Conservation (phyloP, 2,329 filamentous ascomycete genomes). For the Monosporascus cannonballus region DNA sequence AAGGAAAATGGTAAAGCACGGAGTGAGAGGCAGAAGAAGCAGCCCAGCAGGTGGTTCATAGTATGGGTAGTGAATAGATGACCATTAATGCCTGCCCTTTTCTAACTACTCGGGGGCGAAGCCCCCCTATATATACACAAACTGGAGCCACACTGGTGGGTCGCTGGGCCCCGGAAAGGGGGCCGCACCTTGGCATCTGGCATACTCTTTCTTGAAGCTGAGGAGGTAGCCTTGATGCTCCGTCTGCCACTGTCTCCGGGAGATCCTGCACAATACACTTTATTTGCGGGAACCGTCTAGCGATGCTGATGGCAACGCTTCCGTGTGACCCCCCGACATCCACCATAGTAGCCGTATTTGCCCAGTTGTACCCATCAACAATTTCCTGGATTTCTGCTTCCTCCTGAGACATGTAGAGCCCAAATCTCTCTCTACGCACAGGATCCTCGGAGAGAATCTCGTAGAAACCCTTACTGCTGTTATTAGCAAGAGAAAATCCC, state of each 20-base stretch:
- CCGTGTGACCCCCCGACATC: conserved; percentile 22
- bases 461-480: conserved; percentile 16
- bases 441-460: conserved; percentile 17
- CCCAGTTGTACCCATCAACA: conserved; percentile 9
- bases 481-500: conserved; percentile 18
- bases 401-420: conserved; percentile 10
- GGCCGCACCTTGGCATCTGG: no score
- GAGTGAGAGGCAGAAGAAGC: no score
- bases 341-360: conserved; percentile 14
- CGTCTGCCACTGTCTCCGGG: conserved; percentile 9
- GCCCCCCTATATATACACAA: no score
- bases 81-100: no score
- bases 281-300: conserved; percentile 16
- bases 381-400: not conserved
- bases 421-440: conserved; percentile 10
- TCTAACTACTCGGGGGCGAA: no score
- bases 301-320: conserved; percentile 17
- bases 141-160: no score
- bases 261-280: conserved; percentile 19
- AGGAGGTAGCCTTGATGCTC: conserved; percentile 6
- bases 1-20: no score
- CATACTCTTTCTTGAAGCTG: conserved; percentile 10
- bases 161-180: no score
- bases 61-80: no score
- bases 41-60: no score